These are phyloP conservation scores for Penicillium salamii DNA, from an alignment of 495 filamentous ascomycete species.

Conservation along the genomic window DNA sequence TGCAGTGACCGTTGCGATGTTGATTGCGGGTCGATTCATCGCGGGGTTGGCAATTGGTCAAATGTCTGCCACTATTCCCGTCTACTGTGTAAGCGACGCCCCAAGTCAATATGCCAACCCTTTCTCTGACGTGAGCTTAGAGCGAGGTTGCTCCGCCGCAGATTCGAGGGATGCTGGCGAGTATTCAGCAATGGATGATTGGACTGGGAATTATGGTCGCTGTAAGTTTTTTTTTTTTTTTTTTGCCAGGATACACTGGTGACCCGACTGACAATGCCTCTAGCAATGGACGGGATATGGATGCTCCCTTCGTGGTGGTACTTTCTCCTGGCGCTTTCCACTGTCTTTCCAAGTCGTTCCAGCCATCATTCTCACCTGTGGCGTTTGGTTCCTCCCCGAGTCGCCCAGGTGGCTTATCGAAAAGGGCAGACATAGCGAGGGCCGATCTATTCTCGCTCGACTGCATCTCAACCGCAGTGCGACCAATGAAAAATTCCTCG, in stretches of 20 bases:
- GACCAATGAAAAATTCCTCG: conserved; percentile 42
- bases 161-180: conserved; percentile 23
- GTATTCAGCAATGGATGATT: conserved; percentile 45
- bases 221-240: conserved; percentile 32
- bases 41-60: conserved; percentile 50
- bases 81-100: conserved; percentile 38
- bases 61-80: conserved; percentile 49
- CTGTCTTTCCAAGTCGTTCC: conserved; percentile 53
- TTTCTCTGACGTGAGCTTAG: conserved; percentile 24
- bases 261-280: neutral
- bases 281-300: conserved; percentile 53
- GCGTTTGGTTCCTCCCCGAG: conserved; percentile 52
- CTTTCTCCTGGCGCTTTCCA: conserved; percentile 55
- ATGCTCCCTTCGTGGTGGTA: conserved; percentile 43
- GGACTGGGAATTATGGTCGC: conserved; percentile 48
- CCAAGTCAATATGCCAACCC: conserved; percentile 18
- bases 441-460: conserved; percentile 35
- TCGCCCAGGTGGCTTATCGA: conserved; percentile 58
- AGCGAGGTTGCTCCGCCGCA: conserved; percentile 30
- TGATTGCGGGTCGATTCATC: conserved; percentile 51
- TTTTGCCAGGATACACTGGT: conserved; percentile 10
- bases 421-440: conserved; percentile 45
- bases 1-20: conserved; percentile 48
- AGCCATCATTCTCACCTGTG: conserved; percentile 44
- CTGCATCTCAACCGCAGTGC: conserved; percentile 41